These are phyloP conservation scores for Juncus inflexus DNA, from an alignment of 176 grass and related monocot genomes.

Conservation along the genomic window DNA sequence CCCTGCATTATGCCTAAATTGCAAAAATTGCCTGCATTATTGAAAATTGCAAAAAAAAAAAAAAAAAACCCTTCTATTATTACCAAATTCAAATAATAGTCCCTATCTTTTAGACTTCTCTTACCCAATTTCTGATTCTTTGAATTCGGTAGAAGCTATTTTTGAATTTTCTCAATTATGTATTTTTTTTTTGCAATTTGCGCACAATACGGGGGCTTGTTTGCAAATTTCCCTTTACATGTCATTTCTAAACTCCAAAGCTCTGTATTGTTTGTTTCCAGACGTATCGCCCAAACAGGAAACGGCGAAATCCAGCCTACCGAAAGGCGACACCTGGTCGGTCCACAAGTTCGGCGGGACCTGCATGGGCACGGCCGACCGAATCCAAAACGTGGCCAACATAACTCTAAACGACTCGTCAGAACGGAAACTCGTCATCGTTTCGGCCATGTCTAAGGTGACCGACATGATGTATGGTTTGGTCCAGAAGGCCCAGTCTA, in stretches of 20 bases:
- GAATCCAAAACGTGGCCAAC: slow-evolving; percentile 93
- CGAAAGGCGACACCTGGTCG: slow-evolving; percentile 96
- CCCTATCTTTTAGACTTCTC: not conserved
- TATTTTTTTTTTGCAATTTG: slow-evolving; percentile 6
- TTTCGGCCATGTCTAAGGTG: slow-evolving; percentile 98
- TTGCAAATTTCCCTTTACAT: no score
- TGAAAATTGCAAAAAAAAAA: no score
- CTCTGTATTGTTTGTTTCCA: no score
- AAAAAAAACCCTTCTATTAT: no score
- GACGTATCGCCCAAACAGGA: slow-evolving; percentile 65
- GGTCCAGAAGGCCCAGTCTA: slow-evolving; percentile 78
- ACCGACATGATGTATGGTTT: slow-evolving; percentile 97
- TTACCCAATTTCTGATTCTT: no score
- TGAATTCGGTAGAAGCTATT: no score
- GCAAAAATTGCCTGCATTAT: no score
- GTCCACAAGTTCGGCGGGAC: slow-evolving; percentile 99
- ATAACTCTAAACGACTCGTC: slow-evolving; percentile 76
- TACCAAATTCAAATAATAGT: not conserved
- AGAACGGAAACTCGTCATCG: slow-evolving; percentile 78
- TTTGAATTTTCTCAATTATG: no score
- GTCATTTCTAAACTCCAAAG: no score
- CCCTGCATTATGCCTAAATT: no score
- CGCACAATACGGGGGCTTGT: not conserved
- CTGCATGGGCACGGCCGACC: slow-evolving; percentile 83
- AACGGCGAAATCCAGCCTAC: slow-evolving; percentile 44